A percentile compares a stretch with the other conserved stretches of the same genome.
These are phyloP conservation scores for Onygenales sp. DNA, from an alignment of 2,329 filamentous ascomycete species.

Conservation along the genomic window DNA sequence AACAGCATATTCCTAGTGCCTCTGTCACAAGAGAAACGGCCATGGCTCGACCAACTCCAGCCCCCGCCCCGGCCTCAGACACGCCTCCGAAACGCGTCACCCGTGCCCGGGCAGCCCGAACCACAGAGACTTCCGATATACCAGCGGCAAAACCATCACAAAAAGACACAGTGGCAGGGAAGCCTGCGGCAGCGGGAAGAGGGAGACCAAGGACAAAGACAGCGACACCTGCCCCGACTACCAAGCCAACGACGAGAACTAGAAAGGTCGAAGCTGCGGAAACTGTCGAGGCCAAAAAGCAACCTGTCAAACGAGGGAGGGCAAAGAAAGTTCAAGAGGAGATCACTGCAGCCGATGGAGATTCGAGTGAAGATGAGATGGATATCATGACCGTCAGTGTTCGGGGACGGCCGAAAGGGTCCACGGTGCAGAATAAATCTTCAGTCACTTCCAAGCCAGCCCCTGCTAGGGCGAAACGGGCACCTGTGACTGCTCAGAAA, in stretches of 20 bases:
- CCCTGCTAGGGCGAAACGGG: not conserved
- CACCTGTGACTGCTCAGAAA: not conserved
- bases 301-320: conserved; percentile 2
- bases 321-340: conserved; percentile 1
- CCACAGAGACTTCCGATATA: not conserved
- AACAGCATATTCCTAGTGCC: not conserved
- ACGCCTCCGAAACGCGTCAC: conserved; percentile 12
- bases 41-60: conserved; percentile 9
- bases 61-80: not conserved
- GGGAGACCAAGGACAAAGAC: conserved; percentile 10
- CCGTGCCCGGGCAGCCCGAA: conserved; percentile 10
- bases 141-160: not conserved
- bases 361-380: conserved; percentile 13
- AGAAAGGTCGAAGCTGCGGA: not conserved
- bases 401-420: not conserved
- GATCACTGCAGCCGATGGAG: not conserved
- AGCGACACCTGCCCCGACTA: not conserved
- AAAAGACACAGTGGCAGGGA: not conserved
- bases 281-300: not conserved
- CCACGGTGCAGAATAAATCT: not conserved
- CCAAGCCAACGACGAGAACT: not conserved
- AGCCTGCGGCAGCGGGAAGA: conserved; percentile 1
- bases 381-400: conserved; percentile 9
- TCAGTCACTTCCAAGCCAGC: not conserved
- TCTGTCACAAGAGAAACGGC: not conserved